phyloP scores from a whole-genome alignment of 2,329 filamentous ascomycete genomes.

The Microcera coccophila region DNA sequence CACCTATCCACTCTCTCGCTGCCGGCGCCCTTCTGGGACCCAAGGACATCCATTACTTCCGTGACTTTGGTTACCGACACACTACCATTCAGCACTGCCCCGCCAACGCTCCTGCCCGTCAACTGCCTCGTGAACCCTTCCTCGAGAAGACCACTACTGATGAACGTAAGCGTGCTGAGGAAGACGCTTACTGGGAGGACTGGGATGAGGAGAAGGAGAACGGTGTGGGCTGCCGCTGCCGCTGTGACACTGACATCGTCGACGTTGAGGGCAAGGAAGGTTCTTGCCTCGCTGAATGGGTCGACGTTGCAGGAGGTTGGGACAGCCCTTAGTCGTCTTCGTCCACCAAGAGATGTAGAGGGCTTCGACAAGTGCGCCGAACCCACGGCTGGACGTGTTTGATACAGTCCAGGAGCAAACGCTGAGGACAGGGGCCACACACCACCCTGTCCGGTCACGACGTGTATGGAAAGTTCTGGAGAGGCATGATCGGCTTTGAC shows the following conservation, averaged over 20 bases:
- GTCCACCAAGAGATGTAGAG: too few relatives aligned
- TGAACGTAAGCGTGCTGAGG: conserved; percentile 79
- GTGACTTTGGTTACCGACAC: conserved; percentile 96
- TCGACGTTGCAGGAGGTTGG: conserved; percentile 95
- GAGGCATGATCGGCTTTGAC: conserved; percentile 16
- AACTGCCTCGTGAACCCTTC: conserved; percentile 75
- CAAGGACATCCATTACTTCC: conserved; percentile 94
- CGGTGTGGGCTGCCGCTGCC: conserved; percentile 92
- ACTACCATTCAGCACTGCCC: conserved; percentile 99
- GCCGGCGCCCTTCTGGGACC: conserved; percentile 81
- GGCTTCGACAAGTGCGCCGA: conserved; percentile 4
- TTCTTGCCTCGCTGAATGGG: conserved; percentile 93
- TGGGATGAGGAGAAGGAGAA: conserved; percentile 89
- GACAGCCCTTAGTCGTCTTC: conserved; percentile 39
- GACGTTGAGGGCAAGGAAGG: conserved; percentile 98
- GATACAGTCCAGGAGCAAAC: conserved; percentile 2
- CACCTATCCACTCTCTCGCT: conserved; percentile 94
- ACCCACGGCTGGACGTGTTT: conserved; percentile 1
- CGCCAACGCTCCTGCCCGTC: conserved; percentile 85
- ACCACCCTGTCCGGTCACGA: conserved; percentile 1
- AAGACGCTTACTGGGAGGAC: conserved; percentile 93
- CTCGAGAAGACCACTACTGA: conserved; percentile 78
- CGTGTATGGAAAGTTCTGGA: conserved; percentile 7
- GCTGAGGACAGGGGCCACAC: not conserved
- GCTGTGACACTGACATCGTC: conserved; percentile 94